Evolutionary conservation across 2,329 filamentous ascomycete species (phyloP), one percentile per base, ranked within the genome.

Genomic region (Aspergillus pseudoterreus): DNA sequence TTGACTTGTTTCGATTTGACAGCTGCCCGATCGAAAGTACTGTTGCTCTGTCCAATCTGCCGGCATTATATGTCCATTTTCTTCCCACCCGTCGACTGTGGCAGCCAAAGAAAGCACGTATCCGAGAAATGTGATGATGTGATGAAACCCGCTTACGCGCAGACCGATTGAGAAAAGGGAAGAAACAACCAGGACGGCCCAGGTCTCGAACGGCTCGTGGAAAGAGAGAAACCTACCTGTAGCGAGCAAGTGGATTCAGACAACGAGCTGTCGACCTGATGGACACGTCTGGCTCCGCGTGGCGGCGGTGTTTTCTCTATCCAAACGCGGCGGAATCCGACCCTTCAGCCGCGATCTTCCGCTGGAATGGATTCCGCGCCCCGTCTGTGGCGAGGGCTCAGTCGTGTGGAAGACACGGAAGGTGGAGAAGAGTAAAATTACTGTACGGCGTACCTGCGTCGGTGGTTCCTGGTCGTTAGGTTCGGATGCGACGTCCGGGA

Each of bases 121-220:
- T 14, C 35, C 35, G 35, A 15, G 22, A n/a, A 11, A n/a, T 11
- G 35, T 38, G 14, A 17, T 22, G 39, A 22, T 22, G 39, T 42
- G 43, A 47, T 52, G 49, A 54, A 52, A 54, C 52, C 46, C 43
- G 49, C 49, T 44, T 47, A 45, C 49, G 33, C 43, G 33, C 33
- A 54, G 45, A 12, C 45, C 43, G 36, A 44, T 41, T 10, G 10
- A 9, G 27, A 11, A 30, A 11, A 30, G 11, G 15, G 35, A n/a
- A 8, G 8, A n/a, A 4, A n/a, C 15, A 38, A 38, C 35, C 35
- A 38, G 35, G 35, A 6, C 2, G 12, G 15, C 14, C 35, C 14
- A 38, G n/a, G 35, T 38, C 35, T 38, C 14, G 35, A n/a, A n/a
- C 15, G 2, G 35, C 4, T 38, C 35, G 14, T 8, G 35, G 35